These are phyloP conservation scores for Pneumocystis jirovecii DNA, from an alignment of 1,139 yeast species.

Conservation along the genomic window DNA sequence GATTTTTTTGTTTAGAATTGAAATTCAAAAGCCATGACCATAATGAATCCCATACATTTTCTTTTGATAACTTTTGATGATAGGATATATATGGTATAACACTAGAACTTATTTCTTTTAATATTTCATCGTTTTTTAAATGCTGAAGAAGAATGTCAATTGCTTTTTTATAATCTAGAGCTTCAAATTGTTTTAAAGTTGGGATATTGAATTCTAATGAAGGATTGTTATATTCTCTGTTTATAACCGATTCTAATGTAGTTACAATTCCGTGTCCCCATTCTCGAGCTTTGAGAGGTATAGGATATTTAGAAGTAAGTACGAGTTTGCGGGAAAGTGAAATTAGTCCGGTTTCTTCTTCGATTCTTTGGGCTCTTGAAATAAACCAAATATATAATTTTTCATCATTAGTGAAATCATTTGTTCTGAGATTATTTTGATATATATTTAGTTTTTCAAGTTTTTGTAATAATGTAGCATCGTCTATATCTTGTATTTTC, in stretches of 20 bases:
- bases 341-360: not conserved
- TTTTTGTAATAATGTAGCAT: not conserved
- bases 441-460: not conserved
- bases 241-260: not conserved
- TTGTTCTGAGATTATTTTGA: not conserved
- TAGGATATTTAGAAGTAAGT: not conserved
- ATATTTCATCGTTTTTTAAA: not conserved
- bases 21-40: not conserved
- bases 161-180: not conserved
- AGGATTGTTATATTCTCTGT: not conserved
- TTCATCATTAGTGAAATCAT: not conserved
- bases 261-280: not conserved
- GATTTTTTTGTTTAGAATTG: not conserved
- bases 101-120: not conserved
- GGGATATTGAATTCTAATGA: not conserved
- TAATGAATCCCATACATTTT: not conserved
- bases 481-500: not conserved
- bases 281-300: not conserved
- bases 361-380: not conserved
- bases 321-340: not conserved
- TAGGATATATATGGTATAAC: not conserved
- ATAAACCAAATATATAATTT: not conserved
- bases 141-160: not conserved
- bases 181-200: not conserved
- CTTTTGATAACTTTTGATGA: not conserved